These are phyloP conservation scores for Mercurialis annua DNA, from an alignment of 345 rosid species.

Conservation along the genomic window DNA sequence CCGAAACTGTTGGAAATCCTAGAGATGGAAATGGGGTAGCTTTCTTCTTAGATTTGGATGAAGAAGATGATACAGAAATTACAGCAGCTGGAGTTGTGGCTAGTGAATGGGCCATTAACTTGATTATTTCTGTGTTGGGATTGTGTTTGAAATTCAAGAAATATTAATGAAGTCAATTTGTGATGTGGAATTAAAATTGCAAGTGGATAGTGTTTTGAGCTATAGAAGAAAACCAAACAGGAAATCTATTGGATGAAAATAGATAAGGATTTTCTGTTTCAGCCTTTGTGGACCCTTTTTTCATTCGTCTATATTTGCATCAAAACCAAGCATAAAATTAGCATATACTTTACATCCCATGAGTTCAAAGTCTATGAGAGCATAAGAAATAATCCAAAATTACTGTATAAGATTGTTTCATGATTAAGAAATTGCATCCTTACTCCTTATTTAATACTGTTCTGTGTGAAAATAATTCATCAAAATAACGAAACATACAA, in stretches of 20 bases:
- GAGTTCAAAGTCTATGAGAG: no score
- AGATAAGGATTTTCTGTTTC: slow-evolving; percentile 39
- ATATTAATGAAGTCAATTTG: slow-evolving; percentile 4
- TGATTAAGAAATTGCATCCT: no score
- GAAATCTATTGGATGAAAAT: slow-evolving; percentile 39
- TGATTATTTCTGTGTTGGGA: neutral
- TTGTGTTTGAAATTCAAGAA: slow-evolving; percentile 13
- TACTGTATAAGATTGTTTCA: no score
- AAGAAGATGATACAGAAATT: slow-evolving; percentile 6
- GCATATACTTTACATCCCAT: no score
- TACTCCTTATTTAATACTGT: no score
- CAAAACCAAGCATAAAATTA: no score
- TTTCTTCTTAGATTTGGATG: slow-evolving; percentile 15
- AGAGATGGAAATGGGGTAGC: slow-evolving; percentile 12
- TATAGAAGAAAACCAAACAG: slow-evolving; percentile 17
- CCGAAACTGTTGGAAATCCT: slow-evolving; percentile 16
- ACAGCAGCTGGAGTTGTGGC: slow-evolving; percentile 27
- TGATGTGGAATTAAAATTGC: neutral
- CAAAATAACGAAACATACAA: no score
- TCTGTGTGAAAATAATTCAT: no score
- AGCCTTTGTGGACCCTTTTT: slow-evolving; percentile 21
- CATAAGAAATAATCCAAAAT: no score
- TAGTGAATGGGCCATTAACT: slow-evolving; percentile 53
- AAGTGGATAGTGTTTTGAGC: slow-evolving; percentile 25
- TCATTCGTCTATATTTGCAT: no score